These are phyloP conservation scores for Ramaria rubella DNA, from an alignment of 768 basidiomycete species.

Conservation along the genomic window DNA sequence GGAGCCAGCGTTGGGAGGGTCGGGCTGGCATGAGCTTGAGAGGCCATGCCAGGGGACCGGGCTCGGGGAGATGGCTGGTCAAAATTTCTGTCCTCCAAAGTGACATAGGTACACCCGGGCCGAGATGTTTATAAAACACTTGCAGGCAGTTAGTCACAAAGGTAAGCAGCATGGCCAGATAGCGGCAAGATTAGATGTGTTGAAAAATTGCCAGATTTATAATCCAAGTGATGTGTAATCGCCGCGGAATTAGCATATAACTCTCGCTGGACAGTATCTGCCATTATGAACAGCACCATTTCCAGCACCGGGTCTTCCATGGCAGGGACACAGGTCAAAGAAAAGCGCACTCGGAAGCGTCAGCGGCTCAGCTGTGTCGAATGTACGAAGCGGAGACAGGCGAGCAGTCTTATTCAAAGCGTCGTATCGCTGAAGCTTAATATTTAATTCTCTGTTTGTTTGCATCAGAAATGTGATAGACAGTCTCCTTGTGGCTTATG, in stretches of 20 bases:
- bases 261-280: not conserved
- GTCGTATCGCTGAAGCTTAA: constrained; percentile 4
- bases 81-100: no score
- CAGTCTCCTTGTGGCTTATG: constrained; percentile 26
- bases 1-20: no score
- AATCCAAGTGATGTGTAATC: no score
- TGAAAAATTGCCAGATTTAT: no score
- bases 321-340: not conserved
- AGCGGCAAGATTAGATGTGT: no score
- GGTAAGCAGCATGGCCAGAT: no score
- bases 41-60: no score
- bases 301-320: not conserved
- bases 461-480: constrained; percentile 42
- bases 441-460: constrained; percentile 10
- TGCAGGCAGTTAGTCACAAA: no score
- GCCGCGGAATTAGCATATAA: not conserved
- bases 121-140: no score
- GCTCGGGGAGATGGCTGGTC: no score
- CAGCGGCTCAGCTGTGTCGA: constrained; percentile 49
- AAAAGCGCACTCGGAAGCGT: constrained; percentile 32
- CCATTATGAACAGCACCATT: not conserved
- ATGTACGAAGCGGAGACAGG: constrained; percentile 51
- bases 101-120: no score
- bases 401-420: constrained; percentile 18
- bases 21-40: no score